Evolutionary conservation across 805 yeast species (phyloP).

Genomic region (Candida insectalens): DNA sequence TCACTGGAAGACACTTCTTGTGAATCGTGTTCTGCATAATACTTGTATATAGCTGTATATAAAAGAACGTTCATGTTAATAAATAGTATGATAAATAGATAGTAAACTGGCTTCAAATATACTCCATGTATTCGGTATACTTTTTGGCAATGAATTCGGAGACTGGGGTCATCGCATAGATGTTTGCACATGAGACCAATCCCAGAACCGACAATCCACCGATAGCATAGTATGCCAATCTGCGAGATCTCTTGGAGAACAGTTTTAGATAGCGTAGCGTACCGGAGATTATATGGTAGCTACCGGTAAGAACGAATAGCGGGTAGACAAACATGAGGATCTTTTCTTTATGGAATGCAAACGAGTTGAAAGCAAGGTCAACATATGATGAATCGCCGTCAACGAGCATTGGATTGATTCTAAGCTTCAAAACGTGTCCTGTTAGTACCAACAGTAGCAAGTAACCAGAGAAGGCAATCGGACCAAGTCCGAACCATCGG

Average conservation of each 20-base stretch:
- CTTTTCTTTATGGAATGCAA: constrained; percentile 17
- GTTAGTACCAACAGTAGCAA: constrained; percentile 32
- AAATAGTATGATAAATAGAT: background rate
- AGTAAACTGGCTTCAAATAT: background rate
- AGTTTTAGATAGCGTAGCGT: constrained; percentile 34
- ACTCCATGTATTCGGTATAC: constrained; percentile 1
- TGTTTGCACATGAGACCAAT: constrained; percentile 24
- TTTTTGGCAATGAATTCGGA: background rate
- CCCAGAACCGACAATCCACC: constrained; percentile 27
- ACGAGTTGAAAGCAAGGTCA: constrained; percentile 40
- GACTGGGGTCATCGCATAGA: constrained; percentile 4
- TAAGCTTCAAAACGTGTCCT: constrained; percentile 37
- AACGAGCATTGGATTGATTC: constrained; percentile 39
- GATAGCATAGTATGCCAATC: constrained; percentile 33
- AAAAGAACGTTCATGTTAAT: background rate
- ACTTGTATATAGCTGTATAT: constrained; percentile 1
- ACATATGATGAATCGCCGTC: constrained; percentile 61
- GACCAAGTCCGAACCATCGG: constrained; percentile 38
- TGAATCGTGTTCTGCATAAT: constrained; percentile 32
- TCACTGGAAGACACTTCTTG: too few relatives aligned
- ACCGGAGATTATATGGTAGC: constrained; percentile 52
- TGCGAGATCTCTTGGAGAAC: constrained; percentile 30
- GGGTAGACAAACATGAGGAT: constrained; percentile 2
- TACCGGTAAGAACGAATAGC: constrained; percentile 19
- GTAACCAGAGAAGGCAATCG: constrained; percentile 54